Base-by-base conservation (phyloP, 2,329 filamentous ascomycete genomes). In the Dryadomyces quercivorus region DNA sequence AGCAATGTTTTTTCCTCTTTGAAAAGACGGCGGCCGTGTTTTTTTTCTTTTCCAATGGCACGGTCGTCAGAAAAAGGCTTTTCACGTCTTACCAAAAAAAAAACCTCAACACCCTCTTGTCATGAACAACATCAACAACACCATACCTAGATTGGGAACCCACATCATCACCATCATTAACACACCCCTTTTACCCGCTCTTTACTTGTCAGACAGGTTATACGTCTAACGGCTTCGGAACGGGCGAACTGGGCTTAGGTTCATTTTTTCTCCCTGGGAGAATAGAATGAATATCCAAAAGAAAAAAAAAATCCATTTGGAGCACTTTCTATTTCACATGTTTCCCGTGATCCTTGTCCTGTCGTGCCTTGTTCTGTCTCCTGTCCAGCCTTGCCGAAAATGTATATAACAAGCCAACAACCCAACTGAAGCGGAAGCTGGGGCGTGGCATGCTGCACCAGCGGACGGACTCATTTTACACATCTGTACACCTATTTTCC, bases 251-350 rank as follows among this genome's bases (percentile, higher is more conserved):
- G 34, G 50, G 54, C 13, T 38, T n/a, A 31, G 7, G 31, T 36
- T 31, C 21, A 18, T 51, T 43, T 43, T 55, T 43, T 55, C 20
- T 50, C 42, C 20, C 18, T 22, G 12, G 36, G 50, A 52, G 54
- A 44, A 43, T 52, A 52, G 54, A 49, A 54, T 34, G 50, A 48
- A 51, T 42, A 16, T n/a, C 31, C 21, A 31, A 50, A 51, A 40
- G 10, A 15, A 44, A 44, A 44, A 42, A 47, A 45, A 36, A 34
- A 38, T 38, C n/a, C 22, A 49, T 42, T 44, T 43, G 31, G 36
- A 55, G 26, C 46, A 26, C 20, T 13, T 9, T 16, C 21, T 18
- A 15, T 47, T 40, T 36, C 18, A 67, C 0, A 59, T 71, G 42
- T n/a, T 44, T n/a, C 4, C 15, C 10, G 4, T 40, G 36, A 40